phyloP scores from a whole-genome alignment of 139 green algal genomes.

The Closterium sp. region DNA sequence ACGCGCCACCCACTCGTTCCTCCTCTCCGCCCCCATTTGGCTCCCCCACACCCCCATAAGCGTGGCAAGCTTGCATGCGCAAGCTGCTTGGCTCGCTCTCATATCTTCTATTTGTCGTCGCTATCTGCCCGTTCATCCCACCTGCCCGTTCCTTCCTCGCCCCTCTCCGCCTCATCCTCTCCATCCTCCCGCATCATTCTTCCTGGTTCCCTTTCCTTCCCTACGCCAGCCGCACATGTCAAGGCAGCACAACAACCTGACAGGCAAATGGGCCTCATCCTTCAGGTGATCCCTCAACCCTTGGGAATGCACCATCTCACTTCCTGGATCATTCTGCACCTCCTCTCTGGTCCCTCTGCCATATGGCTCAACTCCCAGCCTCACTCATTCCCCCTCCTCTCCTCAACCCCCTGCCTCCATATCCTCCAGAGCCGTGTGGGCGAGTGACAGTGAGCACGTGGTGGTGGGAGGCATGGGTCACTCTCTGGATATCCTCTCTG shows the following conservation, averaged over 20 bases:
- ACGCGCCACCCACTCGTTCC: too few relatives aligned
- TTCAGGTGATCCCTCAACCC: constrained; percentile 41
- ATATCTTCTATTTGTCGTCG: too few relatives aligned
- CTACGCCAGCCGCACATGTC: not conserved
- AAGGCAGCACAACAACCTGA: constrained; percentile 65
- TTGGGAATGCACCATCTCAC: too few relatives aligned
- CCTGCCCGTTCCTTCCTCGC: not conserved
- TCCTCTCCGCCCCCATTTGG: too few relatives aligned
- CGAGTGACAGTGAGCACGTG: constrained; percentile 35
- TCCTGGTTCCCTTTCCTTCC: constrained; percentile 7
- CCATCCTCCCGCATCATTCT: too few relatives aligned
- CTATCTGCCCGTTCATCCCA: not conserved
- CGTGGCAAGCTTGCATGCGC: too few relatives aligned
- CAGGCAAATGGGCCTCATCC: constrained; percentile 58
- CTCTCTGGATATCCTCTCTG: constrained; percentile 43
- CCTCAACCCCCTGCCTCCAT: too few relatives aligned
- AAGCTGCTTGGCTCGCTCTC: too few relatives aligned
- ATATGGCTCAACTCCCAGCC: too few relatives aligned
- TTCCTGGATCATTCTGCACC: too few relatives aligned
- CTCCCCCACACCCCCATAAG: not conserved
- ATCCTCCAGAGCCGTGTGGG: not conserved
- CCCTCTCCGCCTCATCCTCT: not conserved
- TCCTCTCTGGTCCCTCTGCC: too few relatives aligned
- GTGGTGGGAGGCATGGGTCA: constrained; percentile 62
- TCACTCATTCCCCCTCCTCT: too few relatives aligned